Evolutionary conservation across 2,329 filamentous ascomycete genomes (phyloP).

Genomic region (Botrytis fragariae): DNA sequence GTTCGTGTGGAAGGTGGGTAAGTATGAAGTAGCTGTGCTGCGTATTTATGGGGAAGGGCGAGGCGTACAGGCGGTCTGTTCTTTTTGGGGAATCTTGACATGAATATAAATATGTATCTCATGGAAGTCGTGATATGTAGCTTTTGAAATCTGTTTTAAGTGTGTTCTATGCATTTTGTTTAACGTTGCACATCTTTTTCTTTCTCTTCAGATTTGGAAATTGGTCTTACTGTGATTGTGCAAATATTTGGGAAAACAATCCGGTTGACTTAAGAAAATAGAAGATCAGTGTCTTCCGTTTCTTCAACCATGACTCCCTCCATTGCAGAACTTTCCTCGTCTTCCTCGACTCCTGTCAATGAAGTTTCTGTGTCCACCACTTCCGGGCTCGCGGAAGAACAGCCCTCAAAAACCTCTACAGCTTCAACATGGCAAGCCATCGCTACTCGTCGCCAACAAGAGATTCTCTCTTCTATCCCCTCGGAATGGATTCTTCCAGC

Average conservation of each 20-base stretch:
- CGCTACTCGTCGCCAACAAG: not conserved
- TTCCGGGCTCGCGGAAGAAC: not conserved
- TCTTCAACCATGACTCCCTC: not conserved
- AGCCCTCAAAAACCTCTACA: not conserved
- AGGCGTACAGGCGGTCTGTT: not conserved
- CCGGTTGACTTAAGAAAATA: too few species aligned
- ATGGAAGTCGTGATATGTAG: not conserved
- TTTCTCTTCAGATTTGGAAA: not conserved
- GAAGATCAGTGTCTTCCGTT: slow-evolving; percentile 3
- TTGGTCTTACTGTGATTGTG: not conserved
- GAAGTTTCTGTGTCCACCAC: not conserved
- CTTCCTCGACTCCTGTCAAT: not conserved
- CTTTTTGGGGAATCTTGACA: not conserved
- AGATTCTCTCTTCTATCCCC: not conserved
- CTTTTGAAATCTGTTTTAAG: not conserved
- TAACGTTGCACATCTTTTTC: not conserved
- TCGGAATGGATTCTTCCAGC: not conserved
- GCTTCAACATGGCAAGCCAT: not conserved
- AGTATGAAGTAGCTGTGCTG: not conserved
- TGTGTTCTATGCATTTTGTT: not conserved
- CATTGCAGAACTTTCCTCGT: not conserved
- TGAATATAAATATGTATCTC: not conserved
- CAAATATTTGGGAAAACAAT: not conserved
- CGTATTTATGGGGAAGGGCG: not conserved
- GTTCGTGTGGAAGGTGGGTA: not conserved